Percentiles rank a stretch among this genome's conserved stretches.
These are phyloP conservation scores for Magnaporthales sp. DNA, from an alignment of 2,329 filamentous ascomycete species.

Conservation along the genomic window DNA sequence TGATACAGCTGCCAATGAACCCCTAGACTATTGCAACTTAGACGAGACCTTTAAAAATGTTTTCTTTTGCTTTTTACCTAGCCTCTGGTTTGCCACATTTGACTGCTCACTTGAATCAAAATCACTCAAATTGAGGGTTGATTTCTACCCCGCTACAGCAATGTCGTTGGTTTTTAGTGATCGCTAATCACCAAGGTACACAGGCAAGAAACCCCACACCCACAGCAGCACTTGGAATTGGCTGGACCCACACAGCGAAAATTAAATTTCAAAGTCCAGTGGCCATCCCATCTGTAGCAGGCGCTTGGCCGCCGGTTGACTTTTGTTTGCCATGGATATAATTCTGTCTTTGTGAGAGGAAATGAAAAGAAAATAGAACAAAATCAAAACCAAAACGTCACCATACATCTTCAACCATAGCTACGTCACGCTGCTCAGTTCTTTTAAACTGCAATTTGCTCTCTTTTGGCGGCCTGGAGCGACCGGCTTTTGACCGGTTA, in stretches of 20 bases:
- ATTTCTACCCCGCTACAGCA: neutral
- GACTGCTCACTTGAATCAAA: neutral
- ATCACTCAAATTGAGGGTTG: neutral
- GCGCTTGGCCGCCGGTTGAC: neutral
- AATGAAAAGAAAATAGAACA: neutral
- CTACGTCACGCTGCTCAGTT: neutral
- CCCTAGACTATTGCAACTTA: no score
- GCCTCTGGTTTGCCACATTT: neutral
- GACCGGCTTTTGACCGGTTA: neutral
- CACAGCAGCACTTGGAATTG: neutral
- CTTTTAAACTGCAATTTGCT: no score
- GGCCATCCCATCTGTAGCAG: no score
- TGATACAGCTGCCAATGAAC: no score
- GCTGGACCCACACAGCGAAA: neutral
- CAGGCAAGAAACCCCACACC: neutral
- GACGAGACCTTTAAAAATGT: no score
- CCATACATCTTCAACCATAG: neutral
- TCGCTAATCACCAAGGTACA: neutral
- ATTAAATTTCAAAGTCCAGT: neutral
- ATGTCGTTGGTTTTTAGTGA: neutral
- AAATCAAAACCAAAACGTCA: neutral
- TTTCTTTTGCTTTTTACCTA: neutral
- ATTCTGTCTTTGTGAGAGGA: neutral
- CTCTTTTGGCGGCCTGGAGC: neutral
- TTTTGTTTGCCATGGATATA: neutral